Evolutionary conservation across 768 basidiomycete genomes (phyloP), one percentile per base, ranked within the genome.

Genomic region (Mycena sanguinolenta): DNA sequence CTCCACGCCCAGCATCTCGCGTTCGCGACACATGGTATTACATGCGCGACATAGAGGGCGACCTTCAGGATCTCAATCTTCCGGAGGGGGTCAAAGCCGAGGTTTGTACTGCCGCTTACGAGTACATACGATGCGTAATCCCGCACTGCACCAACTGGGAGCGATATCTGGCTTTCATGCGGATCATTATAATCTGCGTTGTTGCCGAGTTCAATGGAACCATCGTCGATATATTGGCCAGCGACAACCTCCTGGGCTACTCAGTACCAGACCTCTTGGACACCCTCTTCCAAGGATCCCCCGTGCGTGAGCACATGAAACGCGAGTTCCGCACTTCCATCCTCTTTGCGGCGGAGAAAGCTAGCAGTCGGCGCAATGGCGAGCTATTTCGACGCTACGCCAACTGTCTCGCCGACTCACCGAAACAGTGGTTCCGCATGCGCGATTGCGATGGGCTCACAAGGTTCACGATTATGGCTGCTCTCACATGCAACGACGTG

Each of bases 61-160:
- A 46, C 44, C 44, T 46, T 30, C 13, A 16, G 17, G 28, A 57
- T 30, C 21, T 59, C 27, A 21, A 61, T 44, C 17, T 61, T 4
- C 28, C 59, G 19, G 44, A 32, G 25, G 44, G 19, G 17, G 44
- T 61, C 44, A 61, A 61, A 17, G 59, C 59, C 19, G 59, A 61
- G 46, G 23, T 61, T 25, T 32, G 46, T 61, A n/a, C 59, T 44
- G 3, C 1, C 21, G 44, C 59, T 3, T 61, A 17, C 7, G 44
- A 61, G 17, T 46, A 49, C 27, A 21, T 30, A n/a, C 59, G 59
- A 49, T 61, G 28, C 9, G 59, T 49, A 9, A 61, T 61, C 30
- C 59, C 44, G 44, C 42, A 61, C 27, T 49, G n/a, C 28, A 61
- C 59, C 44, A 61, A 61, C 59, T 61, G 59, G 59, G 28, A 21